These are phyloP conservation scores for Dictyostelium brefeldianum DNA, from an alignment of 78 protist genomes.

Conservation along the genomic window DNA sequence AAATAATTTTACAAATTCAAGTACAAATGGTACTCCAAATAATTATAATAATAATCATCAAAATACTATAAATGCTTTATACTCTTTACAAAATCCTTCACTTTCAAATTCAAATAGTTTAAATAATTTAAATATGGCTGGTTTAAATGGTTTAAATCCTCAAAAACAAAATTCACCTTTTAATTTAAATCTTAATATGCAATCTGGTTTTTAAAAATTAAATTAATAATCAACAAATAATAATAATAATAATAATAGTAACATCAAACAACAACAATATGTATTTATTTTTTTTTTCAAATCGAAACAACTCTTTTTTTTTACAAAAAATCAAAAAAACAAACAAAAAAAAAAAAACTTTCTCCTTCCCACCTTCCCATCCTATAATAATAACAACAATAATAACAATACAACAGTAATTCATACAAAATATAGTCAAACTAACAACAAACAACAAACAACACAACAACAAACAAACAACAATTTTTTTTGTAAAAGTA, in stretches of 20 bases:
- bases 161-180: conserved; percentile 4
- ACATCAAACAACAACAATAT: neutral
- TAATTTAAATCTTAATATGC: conserved; percentile 19
- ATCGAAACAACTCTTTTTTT: neutral
- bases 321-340: too few relatives aligned
- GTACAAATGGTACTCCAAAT: too few relatives aligned
- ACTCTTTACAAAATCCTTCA: conserved; percentile 13
- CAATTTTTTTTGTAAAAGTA: too few relatives aligned
- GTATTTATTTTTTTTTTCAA: neutral
- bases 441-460: too few relatives aligned
- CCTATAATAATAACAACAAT: too few relatives aligned
- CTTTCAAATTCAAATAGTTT: neutral
- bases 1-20: neutral
- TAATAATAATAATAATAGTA: too few relatives aligned
- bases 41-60: neutral
- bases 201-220: neutral
- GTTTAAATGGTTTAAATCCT: conserved; percentile 12
- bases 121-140: conserved; percentile 4
- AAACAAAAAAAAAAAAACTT: too few relatives aligned
- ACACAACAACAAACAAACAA: too few relatives aligned
- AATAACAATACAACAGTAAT: too few relatives aligned
- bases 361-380: too few relatives aligned
- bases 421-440: too few relatives aligned
- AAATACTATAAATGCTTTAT: neutral
- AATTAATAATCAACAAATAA: too few relatives aligned